Evolutionary conservation across 768 basidiomycete species (phyloP), one percentile per base, ranked within the genome.

Genomic region (Mycena rosella): DNA sequence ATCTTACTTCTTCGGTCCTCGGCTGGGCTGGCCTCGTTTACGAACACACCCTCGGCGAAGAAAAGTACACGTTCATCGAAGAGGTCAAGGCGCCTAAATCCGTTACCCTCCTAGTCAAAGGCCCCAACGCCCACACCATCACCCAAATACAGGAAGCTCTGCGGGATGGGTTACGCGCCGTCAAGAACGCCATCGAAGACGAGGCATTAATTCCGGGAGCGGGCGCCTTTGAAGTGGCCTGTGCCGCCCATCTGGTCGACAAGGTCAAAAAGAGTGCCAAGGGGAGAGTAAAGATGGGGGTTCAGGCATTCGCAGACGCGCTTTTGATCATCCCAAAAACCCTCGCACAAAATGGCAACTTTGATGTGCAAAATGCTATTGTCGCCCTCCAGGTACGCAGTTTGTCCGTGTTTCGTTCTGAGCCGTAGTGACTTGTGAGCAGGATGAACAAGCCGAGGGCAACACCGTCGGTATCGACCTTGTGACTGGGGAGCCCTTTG

Each of bases 11-110:
- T 17, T 91, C 92, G 59, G 86, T 95, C 36, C 90, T 99, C 55
- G 98, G 98, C 34, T 98, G 95, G 93, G 98, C 98, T 45, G 98
- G 98, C 11, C 89, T 99, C 68, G 96, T 99, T 32, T 99, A 99
- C 83, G 98, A 99, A 81, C 96, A 98, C 81, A 98, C 96, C 22
- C 88, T 99, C 34, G 98, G 98, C 71, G 98, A 99, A 82, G 98
- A 99, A 77, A 99, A 99, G 77, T 99, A 87, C 80, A 99, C 98
- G 0, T 99, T 99, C 77, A 85, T 99, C 61, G 98, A 99, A 80
- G 94, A 99, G 70, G 97, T 98, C 79, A 95, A 92, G 80, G 89
- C 92, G 67, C 97, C 98, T 30, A 96, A 94, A 85, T 92, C 91
- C 63, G 98, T 98, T 59, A 99, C 98, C 6, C 85, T 99, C 63